A percentile compares a stretch with the other conserved stretches of the same genome.
Evolutionary conservation across 352 stramenopile genomes (phyloP).

Genomic region (Phytophthora hybrid): DNA sequence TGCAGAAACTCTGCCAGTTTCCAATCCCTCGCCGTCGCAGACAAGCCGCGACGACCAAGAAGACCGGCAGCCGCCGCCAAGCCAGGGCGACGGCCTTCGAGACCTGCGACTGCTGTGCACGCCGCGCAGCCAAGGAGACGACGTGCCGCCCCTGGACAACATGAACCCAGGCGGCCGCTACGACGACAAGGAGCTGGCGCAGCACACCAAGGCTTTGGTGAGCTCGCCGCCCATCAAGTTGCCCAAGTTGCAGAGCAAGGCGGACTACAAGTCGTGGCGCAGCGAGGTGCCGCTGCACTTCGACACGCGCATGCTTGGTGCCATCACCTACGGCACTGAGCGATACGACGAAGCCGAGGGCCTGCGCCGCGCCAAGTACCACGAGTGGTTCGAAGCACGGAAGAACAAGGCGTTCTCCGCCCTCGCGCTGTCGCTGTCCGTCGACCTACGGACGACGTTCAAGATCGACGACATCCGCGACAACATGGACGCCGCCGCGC

Average conservation of each 20-base stretch:
- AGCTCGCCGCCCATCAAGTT: conserved; percentile 1
- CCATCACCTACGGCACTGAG: not conserved
- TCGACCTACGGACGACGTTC: not conserved
- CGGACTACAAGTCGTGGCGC: not conserved
- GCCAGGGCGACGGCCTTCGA: too few relatives aligned
- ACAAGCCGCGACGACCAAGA: too few relatives aligned
- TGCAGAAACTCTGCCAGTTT: not conserved
- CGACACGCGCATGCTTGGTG: not conserved
- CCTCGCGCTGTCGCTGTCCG: not conserved
- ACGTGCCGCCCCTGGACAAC: not conserved
- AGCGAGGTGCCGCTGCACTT: conserved; percentile 10
- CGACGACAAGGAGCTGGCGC: conserved; percentile 2
- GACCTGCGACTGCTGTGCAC: too few relatives aligned
- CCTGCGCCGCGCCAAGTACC: too few relatives aligned
- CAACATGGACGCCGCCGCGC: not conserved
- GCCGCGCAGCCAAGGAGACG: too few relatives aligned
- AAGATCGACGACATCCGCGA: not conserved
- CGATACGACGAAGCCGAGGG: not conserved
- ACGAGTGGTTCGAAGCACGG: conserved; percentile 3
- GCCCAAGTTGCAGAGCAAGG: not conserved
- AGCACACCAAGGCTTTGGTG: not conserved
- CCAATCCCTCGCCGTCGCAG: too few relatives aligned
- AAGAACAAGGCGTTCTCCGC: conserved; percentile 15
- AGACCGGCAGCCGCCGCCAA: too few relatives aligned
- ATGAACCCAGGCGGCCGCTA: not conserved